These are phyloP conservation scores for Arctostaphylos glauca DNA, from an alignment of 148 eudicot species.

Conservation along the genomic window DNA sequence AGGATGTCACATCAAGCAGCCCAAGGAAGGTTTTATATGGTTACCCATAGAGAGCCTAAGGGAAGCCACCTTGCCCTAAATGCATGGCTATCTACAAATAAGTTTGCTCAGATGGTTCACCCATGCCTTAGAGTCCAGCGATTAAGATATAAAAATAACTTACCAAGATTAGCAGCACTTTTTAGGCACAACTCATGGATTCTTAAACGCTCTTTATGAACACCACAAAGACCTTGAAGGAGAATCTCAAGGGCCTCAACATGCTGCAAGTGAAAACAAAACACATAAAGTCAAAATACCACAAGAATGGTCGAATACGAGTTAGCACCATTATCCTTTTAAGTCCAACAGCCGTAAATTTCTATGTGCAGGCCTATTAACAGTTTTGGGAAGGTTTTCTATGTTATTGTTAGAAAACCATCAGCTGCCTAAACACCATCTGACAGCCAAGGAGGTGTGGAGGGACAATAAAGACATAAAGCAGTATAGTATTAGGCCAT, in stretches of 20 bases:
- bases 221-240: conserved; percentile 90
- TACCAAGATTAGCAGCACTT: conserved; percentile 85
- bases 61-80: neutral
- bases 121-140: neutral
- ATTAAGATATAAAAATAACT: neutral
- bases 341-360: neutral
- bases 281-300: neutral
- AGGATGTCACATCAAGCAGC: neutral
- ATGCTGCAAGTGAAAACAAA: conserved; percentile 45
- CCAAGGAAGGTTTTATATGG: neutral
- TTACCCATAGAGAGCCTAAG: too few relatives aligned
- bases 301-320: neutral
- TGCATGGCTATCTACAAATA: neutral
- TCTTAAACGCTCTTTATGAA: conserved; percentile 62
- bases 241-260: conserved; percentile 98
- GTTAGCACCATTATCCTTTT: neutral
- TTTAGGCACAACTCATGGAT: conserved; percentile 83
- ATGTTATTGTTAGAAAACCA: neutral
- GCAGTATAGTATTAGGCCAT: neutral
- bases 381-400: neutral
- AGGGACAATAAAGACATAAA: neutral
- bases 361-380: neutral
- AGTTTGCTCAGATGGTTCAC: neutral
- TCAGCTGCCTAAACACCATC: neutral
- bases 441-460: neutral